Percentiles rank a stretch among this genome's conserved stretches.
Evolutionary conservation across 805 yeast species (phyloP).

Genomic region (Pichia californica): DNA sequence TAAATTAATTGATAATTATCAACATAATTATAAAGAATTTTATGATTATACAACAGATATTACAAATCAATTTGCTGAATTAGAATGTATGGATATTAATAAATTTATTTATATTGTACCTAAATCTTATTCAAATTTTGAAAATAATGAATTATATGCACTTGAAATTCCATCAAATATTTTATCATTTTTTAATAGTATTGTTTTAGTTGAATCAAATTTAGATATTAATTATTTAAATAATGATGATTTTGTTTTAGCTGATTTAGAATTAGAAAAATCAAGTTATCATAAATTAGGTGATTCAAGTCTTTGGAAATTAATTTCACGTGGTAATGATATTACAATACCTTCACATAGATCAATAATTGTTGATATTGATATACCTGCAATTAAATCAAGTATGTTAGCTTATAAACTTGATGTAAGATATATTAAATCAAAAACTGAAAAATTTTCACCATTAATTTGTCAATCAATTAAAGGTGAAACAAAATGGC

Average conservation of each 20-base stretch:
- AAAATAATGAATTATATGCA: conserved; percentile 41
- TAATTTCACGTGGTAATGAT: conserved; percentile 33
- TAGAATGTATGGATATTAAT: conserved; percentile 43
- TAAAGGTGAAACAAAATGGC: conserved; percentile 75
- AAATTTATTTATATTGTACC: conserved; percentile 41
- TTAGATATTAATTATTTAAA: conserved; percentile 7
- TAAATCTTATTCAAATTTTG: conserved; percentile 46
- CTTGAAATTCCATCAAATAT: conserved; percentile 35
- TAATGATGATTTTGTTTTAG: conserved; percentile 31
- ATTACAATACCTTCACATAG: conserved; percentile 37
- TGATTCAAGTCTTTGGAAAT: conserved; percentile 30
- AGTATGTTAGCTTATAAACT: conserved; percentile 49
- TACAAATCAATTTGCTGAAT: conserved; percentile 32
- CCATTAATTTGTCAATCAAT: conserved; percentile 68
- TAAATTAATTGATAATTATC: not conserved
- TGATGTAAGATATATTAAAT: conserved; percentile 25
- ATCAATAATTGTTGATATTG: conserved; percentile 40
- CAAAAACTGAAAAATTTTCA: conserved; percentile 34
- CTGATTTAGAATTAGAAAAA: conserved; percentile 29
- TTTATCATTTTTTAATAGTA: conserved; percentile 39
- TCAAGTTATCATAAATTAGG: conserved; percentile 23
- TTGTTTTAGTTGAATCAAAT: conserved; percentile 40
- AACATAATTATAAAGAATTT: conserved; percentile 16
- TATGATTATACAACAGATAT: conserved; percentile 34
- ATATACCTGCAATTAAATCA: conserved; percentile 54